Percentiles rank a stretch among this genome's conserved stretches.
phyloP scores from a whole-genome alignment of 1,284 basidiomycete species.

The Singerocomus inundabilis region DNA sequence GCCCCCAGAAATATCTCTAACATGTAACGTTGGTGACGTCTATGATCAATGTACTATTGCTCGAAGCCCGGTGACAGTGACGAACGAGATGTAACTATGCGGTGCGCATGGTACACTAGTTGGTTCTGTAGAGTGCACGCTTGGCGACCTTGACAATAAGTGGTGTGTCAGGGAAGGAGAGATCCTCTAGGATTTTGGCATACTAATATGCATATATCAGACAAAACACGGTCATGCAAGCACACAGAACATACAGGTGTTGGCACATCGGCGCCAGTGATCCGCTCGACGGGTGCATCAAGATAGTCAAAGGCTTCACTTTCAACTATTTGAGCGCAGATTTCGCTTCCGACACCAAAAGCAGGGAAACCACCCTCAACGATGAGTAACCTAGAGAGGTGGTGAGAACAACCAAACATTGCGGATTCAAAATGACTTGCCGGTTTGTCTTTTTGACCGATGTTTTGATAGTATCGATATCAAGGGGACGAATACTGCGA shows the following conservation, averaged over 20 bases:
- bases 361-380: constrained; percentile 99
- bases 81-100: constrained; percentile 9
- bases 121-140: constrained; percentile 86
- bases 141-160: constrained; percentile 89
- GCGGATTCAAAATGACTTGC: constrained; percentile 36
- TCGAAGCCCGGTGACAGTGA: constrained; percentile 11
- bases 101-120: constrained; percentile 44
- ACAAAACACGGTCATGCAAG: background rate
- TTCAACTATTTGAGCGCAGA: constrained; percentile 95
- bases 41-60: constrained; percentile 23
- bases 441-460: constrained; percentile 99
- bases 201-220: constrained; percentile 53
- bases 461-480: constrained; percentile 94
- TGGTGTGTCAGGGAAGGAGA: constrained; percentile 89
- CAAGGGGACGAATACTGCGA: constrained; percentile 90
- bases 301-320: constrained; percentile 96
- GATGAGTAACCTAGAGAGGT: constrained; percentile 68
- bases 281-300: constrained; percentile 95
- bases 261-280: constrained; percentile 96
- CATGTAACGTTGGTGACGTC: constrained; percentile 17
- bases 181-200: constrained; percentile 81
- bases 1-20: constrained; percentile 19
- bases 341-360: constrained; percentile 98
- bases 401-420: constrained; percentile 6
- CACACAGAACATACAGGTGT: constrained; percentile 79